Percentiles rank a stretch among this genome's conserved stretches.
Evolutionary conservation across 2,329 filamentous ascomycete genomes (phyloP).

Genomic region (Exophiala sp.): DNA sequence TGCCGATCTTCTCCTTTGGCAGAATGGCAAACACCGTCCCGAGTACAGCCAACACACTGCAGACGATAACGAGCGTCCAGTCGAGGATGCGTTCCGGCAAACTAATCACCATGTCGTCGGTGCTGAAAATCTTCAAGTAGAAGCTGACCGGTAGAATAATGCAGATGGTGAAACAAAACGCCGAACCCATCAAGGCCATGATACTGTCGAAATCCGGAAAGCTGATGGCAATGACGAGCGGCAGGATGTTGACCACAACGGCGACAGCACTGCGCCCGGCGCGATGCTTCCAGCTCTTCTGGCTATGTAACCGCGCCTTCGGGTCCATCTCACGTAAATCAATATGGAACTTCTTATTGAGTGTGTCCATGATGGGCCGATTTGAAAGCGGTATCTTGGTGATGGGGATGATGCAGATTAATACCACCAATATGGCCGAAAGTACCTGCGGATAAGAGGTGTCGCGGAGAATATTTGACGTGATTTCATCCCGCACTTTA

Average conservation of each 20-base stretch:
- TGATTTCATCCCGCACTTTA: slow-evolving; percentile 79
- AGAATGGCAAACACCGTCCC: slow-evolving; percentile 86
- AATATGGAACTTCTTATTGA: slow-evolving; percentile 74
- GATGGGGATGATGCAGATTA: slow-evolving; percentile 86
- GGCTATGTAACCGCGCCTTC: slow-evolving; percentile 28
- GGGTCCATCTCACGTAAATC: slow-evolving; percentile 45
- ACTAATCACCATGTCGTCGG: slow-evolving; percentile 64
- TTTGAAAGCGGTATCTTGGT: slow-evolving; percentile 88
- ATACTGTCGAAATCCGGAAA: slow-evolving; percentile 80
- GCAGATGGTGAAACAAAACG: slow-evolving; percentile 89
- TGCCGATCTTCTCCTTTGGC: slow-evolving; percentile 66
- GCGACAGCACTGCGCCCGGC: slow-evolving; percentile 57
- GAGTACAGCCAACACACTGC: slow-evolving; percentile 62
- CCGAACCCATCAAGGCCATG: slow-evolving; percentile 84
- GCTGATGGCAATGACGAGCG: slow-evolving; percentile 67
- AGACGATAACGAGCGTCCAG: slow-evolving; percentile 64
- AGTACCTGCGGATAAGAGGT: slow-evolving; percentile 66
- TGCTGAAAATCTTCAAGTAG: slow-evolving; percentile 80
- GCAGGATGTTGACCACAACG: slow-evolving; percentile 60
- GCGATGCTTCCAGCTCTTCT: slow-evolving; percentile 50
- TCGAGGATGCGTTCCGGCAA: slow-evolving; percentile 58
- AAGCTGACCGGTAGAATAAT: slow-evolving; percentile 85
- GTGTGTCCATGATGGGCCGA: slow-evolving; percentile 76
- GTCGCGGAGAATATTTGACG: slow-evolving; percentile 75
- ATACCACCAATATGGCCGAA: slow-evolving; percentile 73